A percentile compares a stretch with the other conserved stretches of the same genome.
These are phyloP conservation scores for Cephalotrichum gorgonifer DNA, from an alignment of 2,329 filamentous ascomycete species.

Conservation along the genomic window DNA sequence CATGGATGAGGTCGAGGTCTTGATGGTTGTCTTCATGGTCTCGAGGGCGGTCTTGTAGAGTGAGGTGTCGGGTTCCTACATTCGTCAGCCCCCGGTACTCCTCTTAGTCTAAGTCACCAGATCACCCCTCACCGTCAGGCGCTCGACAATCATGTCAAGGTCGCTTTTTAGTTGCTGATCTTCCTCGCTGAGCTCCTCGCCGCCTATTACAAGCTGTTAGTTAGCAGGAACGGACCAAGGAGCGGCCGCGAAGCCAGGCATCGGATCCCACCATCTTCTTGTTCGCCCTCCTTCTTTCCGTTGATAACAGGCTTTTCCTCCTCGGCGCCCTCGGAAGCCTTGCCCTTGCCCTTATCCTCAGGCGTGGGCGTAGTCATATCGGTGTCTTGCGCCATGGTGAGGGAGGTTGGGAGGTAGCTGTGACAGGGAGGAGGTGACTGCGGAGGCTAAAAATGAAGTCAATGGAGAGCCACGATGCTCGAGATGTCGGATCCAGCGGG, in stretches of 20 bases:
- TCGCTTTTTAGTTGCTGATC: slow-evolving; percentile 97
- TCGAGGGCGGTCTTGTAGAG: slow-evolving; percentile 91
- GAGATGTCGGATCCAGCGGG: neutral
- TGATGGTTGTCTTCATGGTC: slow-evolving; percentile 96
- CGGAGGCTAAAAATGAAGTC: neutral
- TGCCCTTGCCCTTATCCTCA: slow-evolving; percentile 93
- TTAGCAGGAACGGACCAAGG: too few relatives aligned
- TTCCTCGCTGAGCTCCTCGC: slow-evolving; percentile 93
- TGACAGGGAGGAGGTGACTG: neutral
- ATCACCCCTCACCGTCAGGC: slow-evolving; percentile 59
- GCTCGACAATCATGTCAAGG: slow-evolving; percentile 94
- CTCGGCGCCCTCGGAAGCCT: slow-evolving; percentile 63
- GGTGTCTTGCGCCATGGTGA: slow-evolving; percentile 85
- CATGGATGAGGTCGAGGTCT: slow-evolving; percentile 98
- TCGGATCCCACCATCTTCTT: slow-evolving; percentile 35
- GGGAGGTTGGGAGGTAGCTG: slow-evolving; percentile 15
- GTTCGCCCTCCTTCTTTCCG: slow-evolving; percentile 69
- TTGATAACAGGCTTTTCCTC: slow-evolving; percentile 61
- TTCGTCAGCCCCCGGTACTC: slow-evolving; percentile 9
- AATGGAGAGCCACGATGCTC: neutral
- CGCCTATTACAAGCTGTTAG: slow-evolving; percentile 15
- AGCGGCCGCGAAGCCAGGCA: neutral
- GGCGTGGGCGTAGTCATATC: slow-evolving; percentile 71
- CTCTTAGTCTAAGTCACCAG: neutral
- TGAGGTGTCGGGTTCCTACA: slow-evolving; percentile 72